Conservation (phyloP, 1,284 basidiomycete species). For the Pseudozyma pruni region DNA sequence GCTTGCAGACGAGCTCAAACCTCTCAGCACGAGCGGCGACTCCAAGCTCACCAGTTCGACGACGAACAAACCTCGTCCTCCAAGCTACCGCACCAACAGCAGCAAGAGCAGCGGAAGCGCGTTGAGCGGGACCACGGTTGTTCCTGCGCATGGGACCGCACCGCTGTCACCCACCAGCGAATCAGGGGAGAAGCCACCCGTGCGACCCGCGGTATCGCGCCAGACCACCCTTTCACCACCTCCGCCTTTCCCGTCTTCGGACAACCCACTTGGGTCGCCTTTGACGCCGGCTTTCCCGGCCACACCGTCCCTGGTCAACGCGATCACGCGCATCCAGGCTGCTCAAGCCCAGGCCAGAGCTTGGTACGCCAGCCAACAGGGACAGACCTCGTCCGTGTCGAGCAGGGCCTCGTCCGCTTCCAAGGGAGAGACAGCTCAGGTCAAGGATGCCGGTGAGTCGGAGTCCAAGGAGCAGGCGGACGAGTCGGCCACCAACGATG, state of each 20-base stretch:
- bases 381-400: constrained; percentile 2
- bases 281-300: constrained; percentile 39
- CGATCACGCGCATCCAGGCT: constrained; percentile 57
- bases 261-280: background rate
- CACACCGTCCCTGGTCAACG: constrained; percentile 58
- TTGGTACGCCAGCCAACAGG: constrained; percentile 31
- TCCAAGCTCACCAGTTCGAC: constrained; percentile 11
- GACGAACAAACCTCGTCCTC: constrained; percentile 28
- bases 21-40: constrained; percentile 19
- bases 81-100: constrained; percentile 48
- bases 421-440: background rate
- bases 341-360: constrained; percentile 57
- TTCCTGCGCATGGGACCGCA: background rate
- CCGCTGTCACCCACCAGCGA: background rate
- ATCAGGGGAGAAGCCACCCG: constrained; percentile 28
- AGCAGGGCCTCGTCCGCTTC: background rate
- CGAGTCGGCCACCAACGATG: background rate
- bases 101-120: constrained; percentile 26
- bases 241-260: constrained; percentile 20
- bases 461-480: background rate
- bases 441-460: background rate
- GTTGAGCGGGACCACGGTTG: constrained; percentile 20
- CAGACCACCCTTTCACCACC: constrained; percentile 26
- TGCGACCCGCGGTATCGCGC: constrained; percentile 26
- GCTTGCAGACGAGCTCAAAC: constrained; percentile 19